A percentile compares a stretch with the other conserved stretches of the same genome.
phyloP scores from a whole-genome alignment of 306 rosid species.

The Alnus glutinosa region DNA sequence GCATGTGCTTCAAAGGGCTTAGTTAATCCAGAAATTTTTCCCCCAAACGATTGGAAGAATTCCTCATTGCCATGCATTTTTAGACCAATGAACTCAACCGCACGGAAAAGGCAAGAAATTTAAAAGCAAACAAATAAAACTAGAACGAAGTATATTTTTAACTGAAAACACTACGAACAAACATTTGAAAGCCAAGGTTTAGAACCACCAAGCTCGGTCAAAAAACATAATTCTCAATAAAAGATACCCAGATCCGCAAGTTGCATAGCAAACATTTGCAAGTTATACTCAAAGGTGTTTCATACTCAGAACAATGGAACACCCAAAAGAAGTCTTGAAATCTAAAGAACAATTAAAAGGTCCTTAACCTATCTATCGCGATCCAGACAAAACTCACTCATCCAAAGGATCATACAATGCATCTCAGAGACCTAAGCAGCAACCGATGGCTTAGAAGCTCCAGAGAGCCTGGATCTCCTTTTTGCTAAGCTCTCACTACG shows the following conservation, averaged over 20 bases:
- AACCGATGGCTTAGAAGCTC: conserved; percentile 34
- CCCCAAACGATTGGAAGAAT: too few species aligned
- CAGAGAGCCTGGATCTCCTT: conserved; percentile 46
- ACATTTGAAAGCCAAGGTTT: neutral
- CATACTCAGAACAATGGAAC: neutral
- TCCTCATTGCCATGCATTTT: too few species aligned
- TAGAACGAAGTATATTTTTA: too few species aligned
- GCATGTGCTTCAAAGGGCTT: too few species aligned
- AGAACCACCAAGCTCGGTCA: too few species aligned
- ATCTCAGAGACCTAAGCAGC: conserved; percentile 12
- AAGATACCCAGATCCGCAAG: neutral
- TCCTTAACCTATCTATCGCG: conserved; percentile 12
- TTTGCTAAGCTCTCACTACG: conserved; percentile 57
- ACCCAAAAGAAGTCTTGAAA: neutral
- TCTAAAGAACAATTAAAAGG: conserved; percentile 4
- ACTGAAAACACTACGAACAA: neutral
- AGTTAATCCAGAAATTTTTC: too few species aligned
- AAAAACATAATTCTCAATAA: neutral
- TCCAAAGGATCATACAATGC: neutral
- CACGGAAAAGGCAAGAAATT: too few species aligned
- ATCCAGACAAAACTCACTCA: neutral
- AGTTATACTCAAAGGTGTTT: neutral
- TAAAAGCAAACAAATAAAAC: too few species aligned
- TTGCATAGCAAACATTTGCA: neutral
- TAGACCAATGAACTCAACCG: too few species aligned